Evolutionary conservation across 1,284 basidiomycete species (phyloP), one percentile per base, ranked within the genome.

Genomic region (Ustilago crameri): DNA sequence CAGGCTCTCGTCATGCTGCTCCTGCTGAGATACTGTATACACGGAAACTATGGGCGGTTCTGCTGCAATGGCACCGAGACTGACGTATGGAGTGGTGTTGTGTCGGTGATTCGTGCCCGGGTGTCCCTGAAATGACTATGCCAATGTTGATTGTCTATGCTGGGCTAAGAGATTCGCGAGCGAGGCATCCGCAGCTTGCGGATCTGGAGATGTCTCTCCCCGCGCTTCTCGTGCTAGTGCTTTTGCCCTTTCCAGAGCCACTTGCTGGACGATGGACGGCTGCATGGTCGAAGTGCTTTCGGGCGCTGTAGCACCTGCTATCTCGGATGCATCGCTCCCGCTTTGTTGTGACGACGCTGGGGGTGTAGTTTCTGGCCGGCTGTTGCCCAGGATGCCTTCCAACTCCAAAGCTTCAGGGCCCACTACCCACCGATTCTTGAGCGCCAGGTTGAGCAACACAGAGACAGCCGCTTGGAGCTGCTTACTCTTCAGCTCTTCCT

Each of bases 331-430:
- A 8, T 41, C 26, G 9, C 15, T 20, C 12, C 35, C 35, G 15
- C 9, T 20, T 17, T 54, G 18, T 10, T 43, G n/a, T 27, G 59
- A 23, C 23, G 37, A 17, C 23, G 46, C 12, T n/a, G 22, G 41
- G 10, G 41, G 10, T 23, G 54, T 10, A 15, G 43, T 1, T 18
- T 27, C 27, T n/a, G 51, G 7, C n/a, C 18, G 47, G 2, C 38
- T 53, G 32, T 43, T 56, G n/a, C 74, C 64, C 40, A 80, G 32
- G 24, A 80, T 75, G 4, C 35, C 42, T 22, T 77, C 63, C 40
- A 80, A 27, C 22, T 72, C 63, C 20, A 79, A 44, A 7, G 64
- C 78, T 38, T 80, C 78, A 7, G 60, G 53, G 0, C 78, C 78
- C 14, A 68, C 63, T 1, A 80, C 50, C 76, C 76, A 79, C 5